A percentile compares a stretch with the other conserved stretches of the same genome.
These are phyloP conservation scores for Lobosporangium transversale DNA, from an alignment of 192 early-diverging fungal genomes.

Conservation along the genomic window DNA sequence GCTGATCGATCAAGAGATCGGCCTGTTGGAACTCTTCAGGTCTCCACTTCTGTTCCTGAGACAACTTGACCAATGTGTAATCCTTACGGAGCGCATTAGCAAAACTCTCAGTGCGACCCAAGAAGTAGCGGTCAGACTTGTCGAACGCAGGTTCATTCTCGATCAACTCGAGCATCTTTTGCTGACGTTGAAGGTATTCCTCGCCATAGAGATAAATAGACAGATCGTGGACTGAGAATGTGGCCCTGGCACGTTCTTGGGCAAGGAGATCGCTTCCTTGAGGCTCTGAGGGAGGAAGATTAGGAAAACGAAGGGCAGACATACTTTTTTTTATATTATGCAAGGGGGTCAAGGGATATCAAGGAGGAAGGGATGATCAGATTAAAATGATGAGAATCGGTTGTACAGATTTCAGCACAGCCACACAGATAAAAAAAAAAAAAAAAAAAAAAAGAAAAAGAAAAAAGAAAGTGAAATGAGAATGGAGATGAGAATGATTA, in stretches of 20 bases:
- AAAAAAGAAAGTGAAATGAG: background rate
- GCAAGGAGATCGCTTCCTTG: conserved; percentile 63
- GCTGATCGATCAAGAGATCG: conserved; percentile 67
- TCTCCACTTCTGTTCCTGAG: conserved; percentile 67
- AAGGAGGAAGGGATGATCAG: conserved; percentile 4
- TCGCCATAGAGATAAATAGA: conserved; percentile 73
- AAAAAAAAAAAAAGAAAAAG: background rate
- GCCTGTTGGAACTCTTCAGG: conserved; percentile 60
- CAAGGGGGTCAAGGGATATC: background rate
- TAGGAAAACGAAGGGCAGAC: conserved; percentile 56
- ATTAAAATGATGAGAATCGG: background rate
- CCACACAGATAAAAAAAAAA: background rate
- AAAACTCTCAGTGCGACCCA: conserved; percentile 77
- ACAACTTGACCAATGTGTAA: conserved; percentile 69
- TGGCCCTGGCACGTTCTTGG: conserved; percentile 72
- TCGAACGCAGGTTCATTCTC: conserved; percentile 78
- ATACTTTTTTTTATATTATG: conserved; percentile 32
- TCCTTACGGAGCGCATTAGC: conserved; percentile 69
- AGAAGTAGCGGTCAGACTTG: conserved; percentile 75
- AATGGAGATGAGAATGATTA: background rate
- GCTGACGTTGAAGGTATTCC: conserved; percentile 64
- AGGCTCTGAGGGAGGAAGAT: conserved; percentile 54
- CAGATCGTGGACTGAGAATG: conserved; percentile 73
- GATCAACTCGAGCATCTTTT: conserved; percentile 68
- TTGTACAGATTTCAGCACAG: background rate